phyloP scores from a whole-genome alignment of 768 basidiomycete genomes.

The Termitomyces sp. region DNA sequence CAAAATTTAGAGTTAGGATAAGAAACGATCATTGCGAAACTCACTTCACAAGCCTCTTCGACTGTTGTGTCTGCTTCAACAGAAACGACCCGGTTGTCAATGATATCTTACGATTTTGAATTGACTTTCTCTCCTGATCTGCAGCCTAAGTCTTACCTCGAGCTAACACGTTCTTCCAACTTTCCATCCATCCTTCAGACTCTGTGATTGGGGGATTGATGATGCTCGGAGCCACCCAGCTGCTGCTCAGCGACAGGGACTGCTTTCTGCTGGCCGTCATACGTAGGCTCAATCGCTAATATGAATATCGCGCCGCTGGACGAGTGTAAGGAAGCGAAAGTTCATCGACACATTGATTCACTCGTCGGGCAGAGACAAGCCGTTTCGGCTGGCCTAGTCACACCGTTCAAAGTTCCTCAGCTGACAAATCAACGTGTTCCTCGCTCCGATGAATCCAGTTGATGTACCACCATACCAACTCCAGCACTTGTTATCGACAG shows the following conservation, averaged over 20 bases:
- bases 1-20: constrained; percentile 2
- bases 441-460: constrained; percentile 28
- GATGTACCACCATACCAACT: constrained; percentile 61
- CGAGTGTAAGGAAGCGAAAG: background rate
- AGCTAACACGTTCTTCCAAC: constrained; percentile 52
- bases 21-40: constrained; percentile 14
- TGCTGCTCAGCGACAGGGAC: constrained; percentile 31
- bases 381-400: constrained; percentile 2
- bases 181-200: constrained; percentile 44
- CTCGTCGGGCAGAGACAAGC: constrained; percentile 1
- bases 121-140: background rate
- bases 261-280: constrained; percentile 33
- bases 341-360: background rate
- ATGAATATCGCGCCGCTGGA: background rate
- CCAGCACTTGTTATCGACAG: constrained; percentile 37
- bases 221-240: constrained; percentile 21
- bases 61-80: constrained; percentile 71
- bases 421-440: constrained; percentile 13
- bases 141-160: constrained; percentile 37
- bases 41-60: constrained; percentile 78
- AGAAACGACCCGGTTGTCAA: constrained; percentile 60
- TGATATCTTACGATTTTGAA: constrained; percentile 43
- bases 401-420: background rate
- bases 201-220: constrained; percentile 25
- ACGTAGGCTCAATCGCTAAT: background rate